Conservation (phyloP, 305 asterid species). For the Lippia alba region DNA sequence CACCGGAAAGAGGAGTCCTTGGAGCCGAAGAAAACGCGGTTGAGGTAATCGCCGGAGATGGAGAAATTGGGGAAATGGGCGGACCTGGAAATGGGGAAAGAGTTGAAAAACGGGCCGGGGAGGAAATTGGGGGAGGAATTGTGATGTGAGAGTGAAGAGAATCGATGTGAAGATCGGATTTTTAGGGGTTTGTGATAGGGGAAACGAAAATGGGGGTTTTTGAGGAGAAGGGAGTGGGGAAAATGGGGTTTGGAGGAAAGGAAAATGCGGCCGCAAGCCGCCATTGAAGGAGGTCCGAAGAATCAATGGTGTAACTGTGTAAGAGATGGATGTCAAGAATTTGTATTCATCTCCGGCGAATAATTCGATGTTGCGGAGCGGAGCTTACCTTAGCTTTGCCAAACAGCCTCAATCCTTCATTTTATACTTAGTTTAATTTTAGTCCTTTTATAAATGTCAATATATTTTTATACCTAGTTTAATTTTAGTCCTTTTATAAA, state of each 20-base stretch:
- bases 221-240: constrained; percentile 31
- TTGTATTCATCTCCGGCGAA: constrained; percentile 1
- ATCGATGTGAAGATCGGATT: constrained; percentile 35
- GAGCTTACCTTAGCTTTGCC: too few species aligned
- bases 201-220: constrained; percentile 25
- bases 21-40: constrained; percentile 46
- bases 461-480: too few species aligned
- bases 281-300: constrained; percentile 41
- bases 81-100: constrained; percentile 28
- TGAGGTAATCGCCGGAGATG: constrained; percentile 38
- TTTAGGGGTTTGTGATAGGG: constrained; percentile 26
- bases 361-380: not conserved
- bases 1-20: constrained; percentile 45
- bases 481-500: too few species aligned
- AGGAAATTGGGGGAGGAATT: constrained; percentile 23
- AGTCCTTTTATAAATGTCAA: too few species aligned
- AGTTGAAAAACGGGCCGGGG: constrained; percentile 16
- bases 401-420: too few species aligned
- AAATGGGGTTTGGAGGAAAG: constrained; percentile 44
- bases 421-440: too few species aligned
- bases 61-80: constrained; percentile 35
- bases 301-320: not conserved
- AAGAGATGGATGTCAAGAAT: too few species aligned
- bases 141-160: constrained; percentile 36
- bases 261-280: constrained; percentile 55